Evolutionary conservation across 768 basidiomycete species (phyloP), one percentile per base, ranked within the genome.

Genomic region (Calocybe cyanea): DNA sequence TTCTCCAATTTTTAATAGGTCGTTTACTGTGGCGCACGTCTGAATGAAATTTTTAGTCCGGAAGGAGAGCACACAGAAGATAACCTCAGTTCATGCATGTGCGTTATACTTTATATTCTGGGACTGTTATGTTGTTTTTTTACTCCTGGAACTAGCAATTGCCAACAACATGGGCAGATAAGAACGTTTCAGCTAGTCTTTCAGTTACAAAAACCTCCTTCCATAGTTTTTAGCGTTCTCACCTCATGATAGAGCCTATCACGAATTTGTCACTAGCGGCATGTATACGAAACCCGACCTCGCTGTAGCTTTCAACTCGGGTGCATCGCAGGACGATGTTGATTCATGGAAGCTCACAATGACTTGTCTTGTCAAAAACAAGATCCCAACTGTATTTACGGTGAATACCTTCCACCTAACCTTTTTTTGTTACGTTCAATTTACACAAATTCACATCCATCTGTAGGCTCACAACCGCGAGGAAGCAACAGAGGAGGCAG

Each of bases 301-400:
- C 10, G 69, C 65, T 0, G 48, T 68, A 21, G 67, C 67, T 1
- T 69, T 69, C 51, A 64, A 69, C 50, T 65, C 67, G 2, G 66
- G 66, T 1, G 48, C 49, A 1, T 64, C 64, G 0, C 54, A 65
- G 37, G 52, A 56, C 30, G 47, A 40, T 4, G 17, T 13, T 0
- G 41, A 41, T 2, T 57, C 57, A 0, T 68, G 66, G 67, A 50
- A 50, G 32, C 30, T 44, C 14, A 63, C 66, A 0, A 56, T 63
- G 24, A 41, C 51, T 4, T 51, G 57, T 41, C 54, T 68, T 7
- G 51, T 57, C 25, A 38, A 61, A 32, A 56, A 49, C 10, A 51
- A 56, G 1, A 60, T 66, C 11, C 62, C 66, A 2, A 58, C 53
- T 3, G 53, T 68, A 0, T 69, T 70, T 42, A 67, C 66, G 6